Base-by-base conservation (phyloP, 768 basidiomycete species). In the Pleurotus platypus region DNA sequence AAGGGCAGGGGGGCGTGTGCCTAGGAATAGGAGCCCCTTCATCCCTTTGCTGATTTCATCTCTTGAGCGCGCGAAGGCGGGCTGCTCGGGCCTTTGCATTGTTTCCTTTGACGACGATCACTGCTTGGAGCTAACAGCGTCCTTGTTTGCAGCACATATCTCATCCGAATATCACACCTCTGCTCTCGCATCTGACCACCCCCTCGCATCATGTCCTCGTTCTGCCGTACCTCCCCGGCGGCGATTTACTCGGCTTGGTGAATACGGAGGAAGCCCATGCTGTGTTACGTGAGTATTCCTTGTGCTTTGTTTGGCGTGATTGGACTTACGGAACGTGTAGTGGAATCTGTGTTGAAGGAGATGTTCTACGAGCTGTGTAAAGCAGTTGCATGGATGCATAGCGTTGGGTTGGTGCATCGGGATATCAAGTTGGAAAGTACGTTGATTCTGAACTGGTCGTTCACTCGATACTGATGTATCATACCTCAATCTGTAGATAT, bases 301-400 rank as follows among this genome's bases (percentile, higher is more conserved):
- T n/a, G 50, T 54, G 47, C 53, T 46, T 26, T 55, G 7, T 35
- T 35, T 35, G 8, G 8, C 9, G 11, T 35, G 30, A 9, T 35
- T 0, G 2, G n/a, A 66, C 12, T 60, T 35, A 37, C 18, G 35
- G 37, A 26, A 3, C 38, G 57, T 35, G 11, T 53, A 73, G 74
- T 67, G 24, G 80, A 85, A 62, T 70, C 71, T 5, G 78, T 89
- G 15, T 71, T 92, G 3, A 71, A 82, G 46, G 71, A 90, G 24
- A 85, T 94, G 47, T 92, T 87, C 78, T 75, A 76, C 35, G 94
- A 94, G 69, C 75, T 96, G 3, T 84, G 81, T 58, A 79, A 80
- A 37, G 92, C 87, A 5, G 87, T 94, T 0, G 85, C 83, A 4
- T 96, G 92, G 90, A 86, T 96, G 83, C 93, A 96, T 64, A 77